These are phyloP conservation scores for Lineolata rhizophorae DNA, from an alignment of 495 filamentous ascomycete genomes.

Conservation along the genomic window DNA sequence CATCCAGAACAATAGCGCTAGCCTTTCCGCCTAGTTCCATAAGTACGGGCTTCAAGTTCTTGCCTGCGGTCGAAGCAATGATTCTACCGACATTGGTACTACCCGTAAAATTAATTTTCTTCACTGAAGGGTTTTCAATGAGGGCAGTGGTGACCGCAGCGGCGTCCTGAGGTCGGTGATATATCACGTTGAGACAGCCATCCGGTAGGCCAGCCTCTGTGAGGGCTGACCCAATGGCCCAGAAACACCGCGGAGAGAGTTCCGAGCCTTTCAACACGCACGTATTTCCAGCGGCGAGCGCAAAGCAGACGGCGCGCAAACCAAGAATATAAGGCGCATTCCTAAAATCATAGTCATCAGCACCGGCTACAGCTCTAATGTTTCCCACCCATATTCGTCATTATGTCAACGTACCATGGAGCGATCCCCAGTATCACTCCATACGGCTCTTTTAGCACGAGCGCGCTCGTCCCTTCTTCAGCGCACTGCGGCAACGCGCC, in stretches of 20 bases:
- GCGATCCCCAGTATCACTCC: constrained; percentile 67
- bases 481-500: constrained; percentile 36
- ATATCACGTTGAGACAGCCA: constrained; percentile 34
- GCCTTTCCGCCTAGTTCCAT: constrained; percentile 43
- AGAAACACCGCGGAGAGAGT: constrained; percentile 51
- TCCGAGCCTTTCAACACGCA: constrained; percentile 60
- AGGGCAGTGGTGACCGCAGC: constrained; percentile 30
- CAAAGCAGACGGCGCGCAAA: constrained; percentile 32
- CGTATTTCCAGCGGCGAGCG: constrained; percentile 69
- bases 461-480: constrained; percentile 33
- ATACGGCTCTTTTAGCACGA: constrained; percentile 62
- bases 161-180: constrained; percentile 29
- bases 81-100: constrained; percentile 32
- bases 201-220: constrained; percentile 48
- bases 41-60: constrained; percentile 46
- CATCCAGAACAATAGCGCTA: constrained; percentile 33
- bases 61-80: constrained; percentile 32
- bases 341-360: constrained; percentile 3
- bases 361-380: not conserved
- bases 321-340: constrained; percentile 20
- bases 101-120: constrained; percentile 43
- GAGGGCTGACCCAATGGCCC: constrained; percentile 45
- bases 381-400: no score
- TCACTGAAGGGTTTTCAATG: constrained; percentile 31
- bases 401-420: constrained; percentile 37